Evolutionary conservation across 441 rosid species (phyloP).

Genomic region (Populus hybrid): DNA sequence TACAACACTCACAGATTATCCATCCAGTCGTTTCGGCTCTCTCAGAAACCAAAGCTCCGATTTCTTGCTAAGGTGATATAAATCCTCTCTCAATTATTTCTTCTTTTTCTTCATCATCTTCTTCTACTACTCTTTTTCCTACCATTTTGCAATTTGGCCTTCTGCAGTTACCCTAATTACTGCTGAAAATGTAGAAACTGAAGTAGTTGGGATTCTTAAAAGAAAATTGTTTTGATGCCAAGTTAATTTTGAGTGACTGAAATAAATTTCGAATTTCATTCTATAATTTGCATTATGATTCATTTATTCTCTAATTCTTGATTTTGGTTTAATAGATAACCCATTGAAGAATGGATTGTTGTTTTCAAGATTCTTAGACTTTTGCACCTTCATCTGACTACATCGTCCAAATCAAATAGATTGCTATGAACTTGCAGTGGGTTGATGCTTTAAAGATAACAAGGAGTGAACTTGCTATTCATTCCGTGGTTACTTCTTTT

Average conservation of each 20-base stretch:
- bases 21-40: constrained; percentile 33
- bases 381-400: background rate
- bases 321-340: background rate
- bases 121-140: background rate
- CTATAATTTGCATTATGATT: background rate
- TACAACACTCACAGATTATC: background rate
- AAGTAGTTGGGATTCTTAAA: background rate
- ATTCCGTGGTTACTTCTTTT: background rate
- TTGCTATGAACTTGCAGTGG: background rate
- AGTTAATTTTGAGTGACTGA: background rate
- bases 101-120: background rate
- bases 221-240: background rate
- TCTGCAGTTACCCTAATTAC: background rate
- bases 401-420: background rate
- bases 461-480: background rate
- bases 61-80: constrained; percentile 47
- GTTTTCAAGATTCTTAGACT: background rate
- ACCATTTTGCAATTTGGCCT: background rate
- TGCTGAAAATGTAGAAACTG: background rate
- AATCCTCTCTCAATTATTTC: background rate
- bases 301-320: background rate
- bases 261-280: no score
- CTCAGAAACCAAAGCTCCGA: constrained; percentile 40
- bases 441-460: background rate
- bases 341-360: background rate